Evolutionary conservation across 345 rosid species (phyloP).

Genomic region (Lagerstroemia speciosa): DNA sequence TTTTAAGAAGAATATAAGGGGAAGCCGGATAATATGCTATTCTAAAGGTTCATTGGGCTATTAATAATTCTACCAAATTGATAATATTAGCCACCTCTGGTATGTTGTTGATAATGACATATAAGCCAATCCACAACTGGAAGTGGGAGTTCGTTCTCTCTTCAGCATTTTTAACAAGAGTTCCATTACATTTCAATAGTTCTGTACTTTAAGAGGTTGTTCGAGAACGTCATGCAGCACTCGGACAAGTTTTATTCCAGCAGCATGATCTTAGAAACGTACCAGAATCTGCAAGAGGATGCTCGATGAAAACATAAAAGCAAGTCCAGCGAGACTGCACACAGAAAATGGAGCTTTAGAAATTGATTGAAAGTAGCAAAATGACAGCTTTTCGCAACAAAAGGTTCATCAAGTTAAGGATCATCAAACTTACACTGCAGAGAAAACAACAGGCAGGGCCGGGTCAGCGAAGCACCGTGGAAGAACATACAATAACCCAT

Average conservation of each 20-base stretch:
- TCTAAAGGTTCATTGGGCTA: not conserved
- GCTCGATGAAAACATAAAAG: slow-evolving; percentile 91
- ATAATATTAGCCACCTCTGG: too few species aligned
- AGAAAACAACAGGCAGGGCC: slow-evolving; percentile 11
- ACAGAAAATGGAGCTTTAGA: not conserved
- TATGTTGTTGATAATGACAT: not conserved
- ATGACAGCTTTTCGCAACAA: slow-evolving; percentile 2
- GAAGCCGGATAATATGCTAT: not conserved
- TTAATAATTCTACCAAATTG: too few species aligned
- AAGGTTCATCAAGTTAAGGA: slow-evolving; percentile 1
- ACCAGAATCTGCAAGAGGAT: slow-evolving; percentile 88
- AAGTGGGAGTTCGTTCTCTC: not conserved
- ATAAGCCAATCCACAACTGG: not conserved
- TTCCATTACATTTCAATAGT: too few species aligned
- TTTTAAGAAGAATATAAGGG: not conserved
- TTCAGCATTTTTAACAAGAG: too few species aligned
- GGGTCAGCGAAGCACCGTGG: slow-evolving; percentile 13
- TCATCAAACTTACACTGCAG: slow-evolving; percentile 58
- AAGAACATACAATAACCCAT: not conserved
- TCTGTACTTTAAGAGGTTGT: too few species aligned
- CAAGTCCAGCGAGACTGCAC: slow-evolving; percentile 86
- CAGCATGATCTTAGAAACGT: slow-evolving; percentile 10
- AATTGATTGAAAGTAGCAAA: slow-evolving; percentile 1
- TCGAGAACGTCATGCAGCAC: not conserved
- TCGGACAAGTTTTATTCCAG: not conserved